phyloP scores from a whole-genome alignment of 192 early-diverging fungal genomes.

The Mortierella alpina region DNA sequence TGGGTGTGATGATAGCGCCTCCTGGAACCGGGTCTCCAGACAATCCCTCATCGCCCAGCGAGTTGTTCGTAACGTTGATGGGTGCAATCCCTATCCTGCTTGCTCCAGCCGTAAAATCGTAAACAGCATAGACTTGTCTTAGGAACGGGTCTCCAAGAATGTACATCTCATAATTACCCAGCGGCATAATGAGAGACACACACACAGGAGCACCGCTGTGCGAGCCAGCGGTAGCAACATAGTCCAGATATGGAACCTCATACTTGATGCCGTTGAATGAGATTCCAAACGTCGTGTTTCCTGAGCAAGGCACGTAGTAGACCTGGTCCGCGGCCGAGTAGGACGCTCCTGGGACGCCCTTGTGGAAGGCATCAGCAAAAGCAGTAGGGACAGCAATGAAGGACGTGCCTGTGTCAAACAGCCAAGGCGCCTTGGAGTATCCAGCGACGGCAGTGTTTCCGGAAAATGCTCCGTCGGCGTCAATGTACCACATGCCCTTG shows the following conservation, averaged over 20 bases:
- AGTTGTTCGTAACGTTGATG: slow-evolving; percentile 7
- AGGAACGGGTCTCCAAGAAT: slow-evolving; percentile 50
- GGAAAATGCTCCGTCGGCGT: slow-evolving; percentile 22
- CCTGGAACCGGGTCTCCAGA: slow-evolving; percentile 37
- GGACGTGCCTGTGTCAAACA: slow-evolving; percentile 52
- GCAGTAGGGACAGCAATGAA: slow-evolving; percentile 44
- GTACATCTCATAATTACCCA: slow-evolving; percentile 45
- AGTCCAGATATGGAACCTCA: slow-evolving; percentile 40
- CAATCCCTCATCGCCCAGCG: slow-evolving; percentile 34
- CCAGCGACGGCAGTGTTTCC: slow-evolving; percentile 19
- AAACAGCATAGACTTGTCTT: slow-evolving; percentile 45
- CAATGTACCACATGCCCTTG: slow-evolving; percentile 47
- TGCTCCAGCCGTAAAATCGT: slow-evolving; percentile 48
- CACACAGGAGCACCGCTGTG: slow-evolving; percentile 11
- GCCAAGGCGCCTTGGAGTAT: slow-evolving; percentile 41
- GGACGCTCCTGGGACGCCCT: slow-evolving; percentile 28
- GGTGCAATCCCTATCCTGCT: slow-evolving; percentile 36
- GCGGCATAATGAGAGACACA: slow-evolving; percentile 41
- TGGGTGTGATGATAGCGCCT: slow-evolving; percentile 14
- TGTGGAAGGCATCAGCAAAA: slow-evolving; percentile 45
- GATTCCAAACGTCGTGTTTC: slow-evolving; percentile 32
- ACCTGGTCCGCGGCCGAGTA: slow-evolving; percentile 13
- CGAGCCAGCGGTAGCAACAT: slow-evolving; percentile 17
- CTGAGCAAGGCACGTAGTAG: slow-evolving; percentile 36
- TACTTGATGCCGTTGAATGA: slow-evolving; percentile 43